Percentiles rank a stretch among this genome's conserved stretches.
Conservation (phyloP, 1,284 basidiomycete genomes). For the Ceratobasidium sp. region DNA sequence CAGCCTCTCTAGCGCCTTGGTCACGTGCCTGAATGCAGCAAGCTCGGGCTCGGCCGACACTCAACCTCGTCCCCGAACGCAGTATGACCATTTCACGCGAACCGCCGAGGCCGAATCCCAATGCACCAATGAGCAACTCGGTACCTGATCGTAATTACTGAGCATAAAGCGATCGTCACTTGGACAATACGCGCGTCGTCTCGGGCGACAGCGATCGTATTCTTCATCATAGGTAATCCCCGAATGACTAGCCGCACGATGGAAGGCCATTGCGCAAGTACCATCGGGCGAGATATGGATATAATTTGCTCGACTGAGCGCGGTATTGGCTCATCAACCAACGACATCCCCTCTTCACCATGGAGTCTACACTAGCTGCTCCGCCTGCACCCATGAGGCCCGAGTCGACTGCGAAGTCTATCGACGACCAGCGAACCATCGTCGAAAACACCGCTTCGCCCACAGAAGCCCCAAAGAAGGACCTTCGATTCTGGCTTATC, state of each 20-base stretch:
- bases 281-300: background rate
- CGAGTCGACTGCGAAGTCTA: slow-evolving; percentile 15
- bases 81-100: background rate
- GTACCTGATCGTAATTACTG: background rate
- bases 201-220: background rate
- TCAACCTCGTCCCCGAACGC: slow-evolving; percentile 13
- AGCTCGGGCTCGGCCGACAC: slow-evolving; percentile 1
- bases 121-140: background rate
- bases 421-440: slow-evolving; percentile 5
- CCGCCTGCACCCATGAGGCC: background rate
- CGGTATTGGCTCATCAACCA: background rate
- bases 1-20: background rate
- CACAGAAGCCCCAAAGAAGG: slow-evolving; percentile 26
- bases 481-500: slow-evolving; percentile 57
- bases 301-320: background rate
- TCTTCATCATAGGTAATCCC: background rate
- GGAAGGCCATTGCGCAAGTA: background rate
- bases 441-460: background rate
- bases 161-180: background rate
- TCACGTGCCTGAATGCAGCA: background rate
- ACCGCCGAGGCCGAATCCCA: slow-evolving; percentile 2
- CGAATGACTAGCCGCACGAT: background rate
- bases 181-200: slow-evolving; percentile 1
- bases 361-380: slow-evolving; percentile 18
- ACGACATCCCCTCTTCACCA: background rate